Conservation (phyloP, 345 rosid genomes). For the Eucalyptus regnans region DNA sequence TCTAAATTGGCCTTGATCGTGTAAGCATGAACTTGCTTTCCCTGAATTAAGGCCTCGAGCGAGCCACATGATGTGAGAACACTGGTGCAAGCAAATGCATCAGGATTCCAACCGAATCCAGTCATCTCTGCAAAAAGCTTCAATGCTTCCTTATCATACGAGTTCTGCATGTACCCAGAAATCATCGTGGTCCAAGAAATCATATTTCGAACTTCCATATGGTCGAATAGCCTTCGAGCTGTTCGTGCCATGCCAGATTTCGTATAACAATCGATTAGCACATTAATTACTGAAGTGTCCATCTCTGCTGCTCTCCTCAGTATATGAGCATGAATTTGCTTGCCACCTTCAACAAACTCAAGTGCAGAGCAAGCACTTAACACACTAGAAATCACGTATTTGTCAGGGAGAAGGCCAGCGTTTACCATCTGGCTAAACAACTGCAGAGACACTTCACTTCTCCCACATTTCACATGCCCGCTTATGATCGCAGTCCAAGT, state of each 20-base stretch:
- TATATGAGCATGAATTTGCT: slow-evolving; percentile 61
- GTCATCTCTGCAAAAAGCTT: slow-evolving; percentile 35
- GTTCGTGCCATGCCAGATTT: slow-evolving; percentile 40
- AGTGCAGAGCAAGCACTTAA: slow-evolving; percentile 48
- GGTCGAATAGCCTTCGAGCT: slow-evolving; percentile 39
- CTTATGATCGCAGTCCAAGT: slow-evolving; percentile 64
- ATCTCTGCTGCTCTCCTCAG: slow-evolving; percentile 40
- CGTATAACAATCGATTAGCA: slow-evolving; percentile 47
- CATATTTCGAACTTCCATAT: slow-evolving; percentile 32
- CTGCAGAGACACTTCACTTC: slow-evolving; percentile 32
- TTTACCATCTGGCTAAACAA: slow-evolving; percentile 32
- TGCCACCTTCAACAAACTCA: slow-evolving; percentile 41
- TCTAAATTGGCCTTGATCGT: slow-evolving; percentile 45
- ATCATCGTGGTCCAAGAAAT: slow-evolving; percentile 71
- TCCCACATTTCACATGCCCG: slow-evolving; percentile 48
- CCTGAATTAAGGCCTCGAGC: slow-evolving; percentile 29
- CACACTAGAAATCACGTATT: slow-evolving; percentile 47
- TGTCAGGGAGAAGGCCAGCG: slow-evolving; percentile 25
- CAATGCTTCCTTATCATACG: slow-evolving; percentile 44
- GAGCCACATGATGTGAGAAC: slow-evolving; percentile 69
- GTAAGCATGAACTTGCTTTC: slow-evolving; percentile 63
- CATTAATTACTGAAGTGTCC: slow-evolving; percentile 57
- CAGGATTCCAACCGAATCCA: slow-evolving; percentile 32
- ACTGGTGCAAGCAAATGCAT: slow-evolving; percentile 58
- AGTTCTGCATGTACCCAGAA: slow-evolving; percentile 60